Evolutionary conservation across 352 stramenopile species (phyloP), one percentile per base, ranked within the genome.

Genomic region (Pythium periplocum): DNA sequence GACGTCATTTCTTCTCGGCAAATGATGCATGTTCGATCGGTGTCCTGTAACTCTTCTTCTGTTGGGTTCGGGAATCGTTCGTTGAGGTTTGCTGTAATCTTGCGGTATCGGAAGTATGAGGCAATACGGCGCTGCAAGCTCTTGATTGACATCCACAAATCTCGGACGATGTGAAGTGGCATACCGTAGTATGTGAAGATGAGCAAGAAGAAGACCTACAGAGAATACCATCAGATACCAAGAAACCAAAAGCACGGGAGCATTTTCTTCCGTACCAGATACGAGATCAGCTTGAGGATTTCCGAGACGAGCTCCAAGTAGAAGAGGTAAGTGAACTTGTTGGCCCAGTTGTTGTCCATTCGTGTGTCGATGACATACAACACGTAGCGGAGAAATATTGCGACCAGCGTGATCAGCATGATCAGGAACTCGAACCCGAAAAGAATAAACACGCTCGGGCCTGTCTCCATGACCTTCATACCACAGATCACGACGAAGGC

Each of bases 381-480:
- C 53, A 92, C 60, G 53, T 97, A 97, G 43, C 90, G 77, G 46
- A 96, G 59, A 33, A 95, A 83, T 1, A 87, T 93, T 48, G 86
- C 85, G 35, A 96, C 69, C n/a, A 96, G 78, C n/a, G 89, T 94
- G 12, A 98, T 76, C 4, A 96, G 64, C 11, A 99, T 69, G 46
- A 99, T 98, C 6, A 97, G 69, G 54, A 95, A 97, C 81, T 99
- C 97, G 65, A 99, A 99, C 43, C 85, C 93, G 69, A 99, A 99
- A 2, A 99, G 74, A 43, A 99, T 93, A 31, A 95, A 86, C 10
- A 98, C 96, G 0, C 83, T 94, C 0, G 94, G 78, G 4, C 96
- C 96, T 6, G 88, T 68, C 36, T 90, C 80, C 56, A 81, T 63
- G 31, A 96, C 73, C 46, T 83, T 78, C 40, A 87, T 70, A 40